These are phyloP conservation scores for Solanum ahanhuiri DNA, from an alignment of 257 asterid genomes.

Conservation along the genomic window DNA sequence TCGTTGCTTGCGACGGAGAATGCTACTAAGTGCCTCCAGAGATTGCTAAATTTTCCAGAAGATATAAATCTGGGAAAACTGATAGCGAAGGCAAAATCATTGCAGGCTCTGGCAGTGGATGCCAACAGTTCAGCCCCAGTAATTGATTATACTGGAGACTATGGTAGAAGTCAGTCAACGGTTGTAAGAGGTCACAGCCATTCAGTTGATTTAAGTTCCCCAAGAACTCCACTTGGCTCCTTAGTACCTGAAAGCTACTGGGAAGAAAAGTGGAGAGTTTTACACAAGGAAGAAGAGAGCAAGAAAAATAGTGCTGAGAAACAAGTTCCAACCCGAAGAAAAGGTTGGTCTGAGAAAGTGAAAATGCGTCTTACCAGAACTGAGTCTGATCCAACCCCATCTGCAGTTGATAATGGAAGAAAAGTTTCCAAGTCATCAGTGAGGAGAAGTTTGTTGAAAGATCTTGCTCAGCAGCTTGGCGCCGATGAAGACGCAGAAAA, in stretches of 20 bases:
- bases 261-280: slow-evolving; percentile 89
- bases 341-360: slow-evolving; percentile 67
- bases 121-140: slow-evolving; percentile 42
- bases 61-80: slow-evolving; percentile 48
- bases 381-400: slow-evolving; percentile 54
- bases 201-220: slow-evolving; percentile 45
- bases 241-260: slow-evolving; percentile 61
- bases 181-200: slow-evolving; percentile 46
- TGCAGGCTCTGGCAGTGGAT: slow-evolving; percentile 55
- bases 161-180: slow-evolving; percentile 29
- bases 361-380: slow-evolving; percentile 44
- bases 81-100: slow-evolving; percentile 55
- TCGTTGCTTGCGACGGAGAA: slow-evolving; percentile 80
- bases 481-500: slow-evolving; percentile 29
- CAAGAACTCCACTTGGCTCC: slow-evolving; percentile 39
- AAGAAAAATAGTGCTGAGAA: slow-evolving; percentile 18
- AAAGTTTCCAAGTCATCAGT: slow-evolving; percentile 36
- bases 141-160: slow-evolving; percentile 25
- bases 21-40: slow-evolving; percentile 77
- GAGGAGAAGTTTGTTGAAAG: slow-evolving; percentile 62
- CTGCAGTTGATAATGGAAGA: slow-evolving; percentile 22
- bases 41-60: slow-evolving; percentile 67
- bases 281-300: slow-evolving; percentile 59
- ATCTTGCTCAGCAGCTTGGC: slow-evolving; percentile 55
- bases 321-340: slow-evolving; percentile 24